These are phyloP conservation scores for Globisporangium megalacanthum DNA, from an alignment of 352 stramenopile genomes.

Conservation along the genomic window DNA sequence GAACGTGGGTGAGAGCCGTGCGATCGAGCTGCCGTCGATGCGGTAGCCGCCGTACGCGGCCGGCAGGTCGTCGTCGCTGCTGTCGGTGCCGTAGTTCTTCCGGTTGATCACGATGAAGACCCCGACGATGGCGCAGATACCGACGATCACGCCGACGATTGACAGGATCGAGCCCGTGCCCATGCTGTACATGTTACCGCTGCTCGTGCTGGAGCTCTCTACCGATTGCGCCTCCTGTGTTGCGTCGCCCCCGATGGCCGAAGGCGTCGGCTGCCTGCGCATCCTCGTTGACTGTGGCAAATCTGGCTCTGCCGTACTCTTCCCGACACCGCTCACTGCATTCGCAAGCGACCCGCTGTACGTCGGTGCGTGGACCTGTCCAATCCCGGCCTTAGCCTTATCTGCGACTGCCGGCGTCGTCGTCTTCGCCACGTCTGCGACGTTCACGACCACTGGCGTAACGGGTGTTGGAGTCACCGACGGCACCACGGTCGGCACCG, in stretches of 20 bases:
- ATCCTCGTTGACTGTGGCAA: conserved; percentile 7
- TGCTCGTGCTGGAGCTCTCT: conserved; percentile 39
- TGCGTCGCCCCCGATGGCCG: conserved; percentile 5
- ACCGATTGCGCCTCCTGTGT: conserved; percentile 21
- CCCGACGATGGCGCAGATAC: conserved; percentile 45
- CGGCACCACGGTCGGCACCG: not conserved
- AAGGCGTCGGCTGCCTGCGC: not conserved
- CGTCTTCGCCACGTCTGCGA: too few species aligned
- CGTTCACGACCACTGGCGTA: not conserved
- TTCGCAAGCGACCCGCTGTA: conserved; percentile 7
- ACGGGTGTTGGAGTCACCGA: not conserved
- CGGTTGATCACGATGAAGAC: conserved; percentile 58
- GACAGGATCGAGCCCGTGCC: conserved; percentile 59
- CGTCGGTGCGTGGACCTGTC: conserved; percentile 9
- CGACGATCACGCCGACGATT: conserved; percentile 63
- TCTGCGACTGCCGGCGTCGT: not conserved
- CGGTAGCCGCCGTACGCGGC: conserved; percentile 30
- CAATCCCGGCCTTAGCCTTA: not conserved
- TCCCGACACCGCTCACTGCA: conserved; percentile 8
- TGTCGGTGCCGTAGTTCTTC: conserved; percentile 50
- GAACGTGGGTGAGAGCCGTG: conserved; percentile 50
- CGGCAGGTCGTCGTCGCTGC: conserved; percentile 38
- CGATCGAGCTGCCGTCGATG: conserved; percentile 35
- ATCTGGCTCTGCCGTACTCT: conserved; percentile 6
- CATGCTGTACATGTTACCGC: conserved; percentile 46